These are phyloP conservation scores for Glaciozyma martinii DNA, from an alignment of 768 basidiomycete species.

Conservation along the genomic window DNA sequence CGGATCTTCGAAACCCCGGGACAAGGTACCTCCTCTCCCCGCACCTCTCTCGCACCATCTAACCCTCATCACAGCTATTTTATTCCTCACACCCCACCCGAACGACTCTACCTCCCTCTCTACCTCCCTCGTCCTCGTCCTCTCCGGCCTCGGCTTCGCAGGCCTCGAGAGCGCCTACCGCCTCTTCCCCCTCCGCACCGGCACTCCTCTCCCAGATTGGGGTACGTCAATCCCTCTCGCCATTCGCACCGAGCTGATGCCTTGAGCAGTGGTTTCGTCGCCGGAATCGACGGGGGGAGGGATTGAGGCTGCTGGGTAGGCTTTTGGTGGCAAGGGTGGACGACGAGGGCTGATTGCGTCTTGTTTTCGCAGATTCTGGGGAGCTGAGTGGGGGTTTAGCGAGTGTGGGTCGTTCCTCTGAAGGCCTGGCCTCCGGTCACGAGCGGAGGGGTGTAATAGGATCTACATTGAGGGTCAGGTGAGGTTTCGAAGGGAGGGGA, in stretches of 20 bases:
- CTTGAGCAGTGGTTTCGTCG: not conserved
- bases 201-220: slow-evolving; percentile 70
- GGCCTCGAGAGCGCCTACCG: slow-evolving; percentile 61
- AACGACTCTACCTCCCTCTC: slow-evolving; percentile 20
- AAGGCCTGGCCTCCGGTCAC: no score
- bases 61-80: not conserved
- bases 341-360: not conserved
- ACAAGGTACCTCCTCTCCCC: not conserved
- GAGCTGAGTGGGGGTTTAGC: not conserved
- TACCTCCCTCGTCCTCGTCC: slow-evolving; percentile 46
- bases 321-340: not conserved
- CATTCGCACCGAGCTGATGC: no score
- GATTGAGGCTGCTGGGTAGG: not conserved
- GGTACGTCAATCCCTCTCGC: not conserved
- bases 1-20: not conserved
- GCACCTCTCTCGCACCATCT: no score
- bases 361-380: not conserved
- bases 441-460: no score
- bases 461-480: no score
- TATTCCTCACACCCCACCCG: not conserved
- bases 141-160: slow-evolving; percentile 51
- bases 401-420: not conserved
- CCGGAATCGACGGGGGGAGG: not conserved
- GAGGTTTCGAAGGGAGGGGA: no score
- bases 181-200: slow-evolving; percentile 78